Percentiles rank a stretch among this genome's conserved stretches.
These are phyloP conservation scores for Parachaetomium inaequale DNA, from an alignment of 495 filamentous ascomycete genomes.

Conservation along the genomic window DNA sequence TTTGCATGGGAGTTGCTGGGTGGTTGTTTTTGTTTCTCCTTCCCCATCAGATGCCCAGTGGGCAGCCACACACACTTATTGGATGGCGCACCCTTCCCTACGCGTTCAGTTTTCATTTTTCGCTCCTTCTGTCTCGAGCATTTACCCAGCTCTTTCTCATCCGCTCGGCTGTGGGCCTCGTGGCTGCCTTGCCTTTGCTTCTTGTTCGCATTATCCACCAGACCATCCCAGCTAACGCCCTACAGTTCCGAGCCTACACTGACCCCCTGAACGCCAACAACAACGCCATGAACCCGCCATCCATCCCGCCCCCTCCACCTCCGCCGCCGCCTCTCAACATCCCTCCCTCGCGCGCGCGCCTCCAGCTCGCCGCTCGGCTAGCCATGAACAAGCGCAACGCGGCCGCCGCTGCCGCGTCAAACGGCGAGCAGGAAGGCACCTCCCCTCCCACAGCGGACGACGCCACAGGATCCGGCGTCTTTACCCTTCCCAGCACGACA, in stretches of 20 bases:
- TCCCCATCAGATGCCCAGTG: conserved; percentile 1
- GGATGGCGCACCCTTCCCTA: neutral
- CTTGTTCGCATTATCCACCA: neutral
- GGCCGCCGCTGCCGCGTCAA: conserved; percentile 33
- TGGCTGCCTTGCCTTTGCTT: neutral
- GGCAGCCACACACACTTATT: neutral
- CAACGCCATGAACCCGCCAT: conserved; percentile 46
- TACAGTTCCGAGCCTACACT: conserved; percentile 50
- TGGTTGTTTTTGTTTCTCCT: neutral
- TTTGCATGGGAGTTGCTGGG: neutral
- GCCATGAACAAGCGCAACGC: conserved; percentile 72
- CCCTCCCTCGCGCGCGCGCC: conserved; percentile 78
- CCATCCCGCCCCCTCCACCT: conserved; percentile 50
- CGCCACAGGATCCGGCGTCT: conserved; percentile 22
- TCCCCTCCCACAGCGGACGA: conserved; percentile 23
- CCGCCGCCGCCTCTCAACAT: conserved; percentile 69
- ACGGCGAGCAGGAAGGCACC: conserved; percentile 30
- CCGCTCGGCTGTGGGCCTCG: too few relatives aligned
- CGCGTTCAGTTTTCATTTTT: neutral
- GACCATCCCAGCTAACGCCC: conserved; percentile 19
- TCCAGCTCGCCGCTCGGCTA: conserved; percentile 78
- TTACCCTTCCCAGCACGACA: conserved; percentile 23
- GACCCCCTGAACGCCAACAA: conserved; percentile 42
- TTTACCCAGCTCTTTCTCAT: neutral
- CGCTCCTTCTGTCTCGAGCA: neutral